Percentiles rank a stretch among this genome's conserved stretches.
These are phyloP conservation scores for Clonostachys rosea DNA, from an alignment of 2,329 filamentous ascomycete species.

Conservation along the genomic window DNA sequence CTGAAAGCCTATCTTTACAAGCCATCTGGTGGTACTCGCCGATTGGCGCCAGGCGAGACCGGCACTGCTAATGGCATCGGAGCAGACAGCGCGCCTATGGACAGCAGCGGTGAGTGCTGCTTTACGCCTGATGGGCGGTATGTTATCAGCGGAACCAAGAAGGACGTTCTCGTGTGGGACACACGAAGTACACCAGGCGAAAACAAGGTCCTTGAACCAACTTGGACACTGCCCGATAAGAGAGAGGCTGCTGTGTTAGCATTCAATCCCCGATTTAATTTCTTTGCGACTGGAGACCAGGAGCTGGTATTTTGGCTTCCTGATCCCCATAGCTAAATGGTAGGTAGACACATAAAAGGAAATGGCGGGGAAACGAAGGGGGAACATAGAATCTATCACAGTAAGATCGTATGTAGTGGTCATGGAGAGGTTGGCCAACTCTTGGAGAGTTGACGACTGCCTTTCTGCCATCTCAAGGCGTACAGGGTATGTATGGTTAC, in stretches of 20 bases:
- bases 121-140: conserved; percentile 88
- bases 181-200: conserved; percentile 47
- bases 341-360: too few relatives aligned
- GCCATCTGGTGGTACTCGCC: conserved; percentile 42
- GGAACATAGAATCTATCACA: too few relatives aligned
- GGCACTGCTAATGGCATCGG: conserved; percentile 23
- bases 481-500: too few relatives aligned
- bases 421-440: too few relatives aligned
- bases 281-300: conserved; percentile 85
- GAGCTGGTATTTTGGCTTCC: conserved; percentile 78
- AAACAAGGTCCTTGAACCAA: conserved; percentile 58
- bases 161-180: conserved; percentile 85
- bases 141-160: conserved; percentile 72
- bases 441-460: too few relatives aligned
- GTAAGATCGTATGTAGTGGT: too few relatives aligned
- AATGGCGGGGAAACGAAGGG: too few relatives aligned
- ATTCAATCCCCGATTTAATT: conserved; percentile 88
- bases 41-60: conserved; percentile 49
- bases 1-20: conserved; percentile 69
- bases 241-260: conserved; percentile 71
- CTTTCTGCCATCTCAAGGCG: too few relatives aligned
- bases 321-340: conserved; percentile 49
- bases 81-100: conserved; percentile 25
- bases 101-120: conserved; percentile 73
- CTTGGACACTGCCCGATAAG: conserved; percentile 59